Base-by-base conservation (phyloP, 768 basidiomycete genomes). In the Ramaria sp. region DNA sequence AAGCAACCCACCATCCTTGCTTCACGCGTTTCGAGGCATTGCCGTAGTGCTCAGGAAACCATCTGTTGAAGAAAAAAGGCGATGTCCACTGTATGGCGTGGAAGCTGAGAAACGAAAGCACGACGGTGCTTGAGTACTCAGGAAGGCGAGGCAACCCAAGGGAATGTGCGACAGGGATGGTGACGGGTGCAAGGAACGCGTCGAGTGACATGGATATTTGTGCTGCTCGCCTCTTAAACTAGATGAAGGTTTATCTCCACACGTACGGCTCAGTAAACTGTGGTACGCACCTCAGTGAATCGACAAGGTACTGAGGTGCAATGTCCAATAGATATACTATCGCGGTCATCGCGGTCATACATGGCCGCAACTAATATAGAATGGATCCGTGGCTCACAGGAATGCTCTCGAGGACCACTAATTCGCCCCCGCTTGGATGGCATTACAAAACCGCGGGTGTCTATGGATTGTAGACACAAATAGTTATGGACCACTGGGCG, bases 11-110 rank as follows among this genome's bases (percentile, higher is more conserved):
- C 77, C 49, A 72, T 69, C 60, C 66, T 71, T 37, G 70, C 67
- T 42, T 62, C 59, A 56, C 79, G 74, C 57, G 55, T 30, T n/a
- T 24, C 12, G 45, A 48, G 12, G 55, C 55, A 3, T 68, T 73
- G 22, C 72, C 77, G 68, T 78, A 86, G 27, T 74, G 74, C 7
- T 68, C 62, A 0, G 78, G 78, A 59, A 77, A 82, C 62, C 77
- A 68, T 17, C 67, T 64, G 30, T 63, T 67, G 62, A 78, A 82
- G 33, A 79, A 59, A 38, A 72, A 61, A 0, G 87, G 86, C 4
- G 84, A 80, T 31, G 84, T 48, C 39, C 78, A 72, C 61, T 89
- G 84, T 43, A 86, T 65, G 51, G 73, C 63, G 20, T 78, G 74
- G 66, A 88, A 90, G 54, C 74, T 72, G 27, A 77, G 59, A 63